A percentile compares a stretch with the other conserved stretches of the same genome.
phyloP scores from a whole-genome alignment of 345 rosid species.

The Citrus glauca region DNA sequence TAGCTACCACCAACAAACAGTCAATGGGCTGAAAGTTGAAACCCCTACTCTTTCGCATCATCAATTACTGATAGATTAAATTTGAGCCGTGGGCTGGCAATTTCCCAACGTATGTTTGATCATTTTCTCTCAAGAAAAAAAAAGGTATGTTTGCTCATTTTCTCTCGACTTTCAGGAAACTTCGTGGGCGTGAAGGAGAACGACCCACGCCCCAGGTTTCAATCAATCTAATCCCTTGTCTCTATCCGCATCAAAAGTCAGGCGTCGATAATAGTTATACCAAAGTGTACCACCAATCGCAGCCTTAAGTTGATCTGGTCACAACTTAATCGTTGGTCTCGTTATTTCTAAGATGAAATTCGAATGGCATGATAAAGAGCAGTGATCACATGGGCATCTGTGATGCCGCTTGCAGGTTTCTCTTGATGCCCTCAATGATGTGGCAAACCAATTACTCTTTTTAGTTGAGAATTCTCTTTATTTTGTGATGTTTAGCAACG shows the following conservation, averaged over 20 bases:
- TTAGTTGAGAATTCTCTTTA: background rate
- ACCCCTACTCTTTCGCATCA: no score
- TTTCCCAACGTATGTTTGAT: no score
- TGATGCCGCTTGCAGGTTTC: background rate
- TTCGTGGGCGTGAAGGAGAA: no score
- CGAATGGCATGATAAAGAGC: background rate
- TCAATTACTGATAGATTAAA: no score
- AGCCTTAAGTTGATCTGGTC: constrained; percentile 1
- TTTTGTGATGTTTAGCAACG: background rate
- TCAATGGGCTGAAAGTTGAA: no score
- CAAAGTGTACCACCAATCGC: constrained; percentile 4
- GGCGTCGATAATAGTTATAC: background rate
- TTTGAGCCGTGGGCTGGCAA: no score
- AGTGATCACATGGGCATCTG: background rate
- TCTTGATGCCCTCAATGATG: background rate
- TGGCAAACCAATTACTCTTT: background rate
- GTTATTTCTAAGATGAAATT: background rate
- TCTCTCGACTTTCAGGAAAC: no score
- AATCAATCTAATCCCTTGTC: no score
- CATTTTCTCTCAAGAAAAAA: no score
- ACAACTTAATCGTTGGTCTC: background rate
- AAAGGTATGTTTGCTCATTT: no score
- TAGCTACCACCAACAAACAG: no score
- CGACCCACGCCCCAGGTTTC: no score
- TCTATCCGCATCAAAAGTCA: background rate